Evolutionary conservation across 202 grass and related monocot species (phyloP), one percentile per base, ranked within the genome.

Genomic region (Setaria italica): DNA sequence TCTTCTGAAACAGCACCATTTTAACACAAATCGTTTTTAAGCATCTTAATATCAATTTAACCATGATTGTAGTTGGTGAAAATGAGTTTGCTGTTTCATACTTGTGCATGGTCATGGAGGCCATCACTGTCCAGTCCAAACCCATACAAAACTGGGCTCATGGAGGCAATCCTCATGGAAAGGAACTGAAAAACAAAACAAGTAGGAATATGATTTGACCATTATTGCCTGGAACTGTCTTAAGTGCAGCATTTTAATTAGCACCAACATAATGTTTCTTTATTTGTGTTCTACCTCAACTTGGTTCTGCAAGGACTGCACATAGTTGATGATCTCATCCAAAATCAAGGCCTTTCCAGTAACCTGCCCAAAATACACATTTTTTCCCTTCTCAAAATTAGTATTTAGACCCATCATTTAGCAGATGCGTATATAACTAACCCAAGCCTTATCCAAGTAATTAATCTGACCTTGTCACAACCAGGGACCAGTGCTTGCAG

Each of bases 311-410:
- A 97, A 68, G 67, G 89, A 94, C 84, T 92, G 94, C 65, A 97
- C 91, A 62, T 97, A 97, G 42, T 97, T 97, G 81, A 97, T 97
- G 66, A 97, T 97, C 89, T 97, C 94, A 85, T 94, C 91, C 87
- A 97, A 73, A 87, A 97, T 57, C 62, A 97, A 88, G 21, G 94
- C 94, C 82, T 97, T 97, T 72, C 94, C 91, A 79, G 87, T 92
- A 42, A 94, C 83, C 91, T 97, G 74, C 51, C 59, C 20, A 85
- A 65, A 69, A 84, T 11, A 17, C 11, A 66, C 71, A 84, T 76
- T 72, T 57, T 47, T 48, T 84, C 63, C 62, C 62, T 46, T 70
- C 10, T 64, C 29, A 70, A 80, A 72, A 16, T 88, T 77, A 85
- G 7, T 62, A 70, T 13, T 66, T 79, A 50, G 42, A 48, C 41